phyloP scores from a whole-genome alignment of 169 alveolate genomes.

The Plasmodium cynomolgi region DNA sequence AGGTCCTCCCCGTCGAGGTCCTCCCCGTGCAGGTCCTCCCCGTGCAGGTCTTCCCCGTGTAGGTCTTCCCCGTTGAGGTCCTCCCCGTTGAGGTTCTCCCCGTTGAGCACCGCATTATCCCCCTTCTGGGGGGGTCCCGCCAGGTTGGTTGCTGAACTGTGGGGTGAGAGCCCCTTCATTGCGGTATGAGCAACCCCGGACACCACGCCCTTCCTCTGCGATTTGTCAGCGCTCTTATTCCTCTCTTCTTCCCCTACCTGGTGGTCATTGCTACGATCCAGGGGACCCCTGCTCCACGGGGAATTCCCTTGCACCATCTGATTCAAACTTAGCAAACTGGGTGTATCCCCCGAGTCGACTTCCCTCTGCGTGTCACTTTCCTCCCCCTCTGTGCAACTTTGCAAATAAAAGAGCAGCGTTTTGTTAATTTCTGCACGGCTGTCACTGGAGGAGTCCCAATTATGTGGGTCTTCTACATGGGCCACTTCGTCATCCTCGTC shows the following conservation, averaged over 20 bases:
- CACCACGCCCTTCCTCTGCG: not conserved
- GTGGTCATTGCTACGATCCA: not conserved
- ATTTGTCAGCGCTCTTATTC: not conserved
- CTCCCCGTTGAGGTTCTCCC: not conserved
- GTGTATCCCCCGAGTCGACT: not conserved
- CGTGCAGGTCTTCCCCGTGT: not conserved
- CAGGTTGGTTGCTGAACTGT: too few relatives aligned
- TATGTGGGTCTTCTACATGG: not conserved
- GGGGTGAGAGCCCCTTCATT: not conserved
- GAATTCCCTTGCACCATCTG: not conserved
- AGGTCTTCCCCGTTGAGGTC: not conserved
- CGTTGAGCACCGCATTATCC: not conserved
- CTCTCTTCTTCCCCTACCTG: not conserved
- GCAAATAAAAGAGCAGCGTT: not conserved
- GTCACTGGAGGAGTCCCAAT: not conserved
- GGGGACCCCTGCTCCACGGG: not conserved
- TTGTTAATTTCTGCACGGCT: not conserved
- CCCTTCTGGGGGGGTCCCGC: not conserved
- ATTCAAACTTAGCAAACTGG: not conserved
- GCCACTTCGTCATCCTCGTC: not conserved
- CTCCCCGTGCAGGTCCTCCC: not conserved
- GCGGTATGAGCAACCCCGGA: not conserved
- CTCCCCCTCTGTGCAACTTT: not conserved
- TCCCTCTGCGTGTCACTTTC: not conserved
- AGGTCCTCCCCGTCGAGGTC: not conserved